Evolutionary conservation across 1,139 yeast genomes (phyloP), one percentile per base, ranked within the genome.

Genomic region (Candida frijolesensis): DNA sequence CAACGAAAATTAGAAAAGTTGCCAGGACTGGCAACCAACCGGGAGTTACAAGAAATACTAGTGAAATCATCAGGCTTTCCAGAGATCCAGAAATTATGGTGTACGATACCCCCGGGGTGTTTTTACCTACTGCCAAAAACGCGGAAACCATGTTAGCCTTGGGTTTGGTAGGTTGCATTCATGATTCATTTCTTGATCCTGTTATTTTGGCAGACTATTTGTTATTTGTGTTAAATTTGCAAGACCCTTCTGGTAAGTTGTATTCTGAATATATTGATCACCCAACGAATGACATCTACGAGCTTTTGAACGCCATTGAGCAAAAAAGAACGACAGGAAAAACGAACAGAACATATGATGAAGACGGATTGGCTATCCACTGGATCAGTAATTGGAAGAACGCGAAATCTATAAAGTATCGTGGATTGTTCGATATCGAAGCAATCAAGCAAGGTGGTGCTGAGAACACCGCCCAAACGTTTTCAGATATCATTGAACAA

Each of bases 91-190:
- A 84, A 45, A 79, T 94, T 7, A 79, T 84, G 55, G 76, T 92
- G 12, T 84, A 88, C 59, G 99, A 94, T 65, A 88, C 98, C 0
- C 99, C 99, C 0, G 99, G 99, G 0, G 92, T 94, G 10, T 84
- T 90, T 57, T 71, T 90, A 18, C 98, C 97, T 0, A 81, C 84
- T 22, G 89, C 87, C 8, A 79, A 80, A 50, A 81, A 80, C 57
- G 67, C 79, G 22, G 83, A 85, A 54, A 83, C 90, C 2, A 89
- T 92, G 96, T 72, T 92, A 39, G 81, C 87, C 3, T 72, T 94
- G 42, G 79, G 89, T 1, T 69, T 92, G 25, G 83, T 87, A 18
- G 96, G 96, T 1, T 85, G 96, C 50, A 87, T 92, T n/a, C 84
- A 84, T 52, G 72, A 82, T 1, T 78, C 82, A 9, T 76, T 82